These are phyloP conservation scores for Aspergillus wentii DNA, from an alignment of 495 filamentous ascomycete genomes.

Conservation along the genomic window DNA sequence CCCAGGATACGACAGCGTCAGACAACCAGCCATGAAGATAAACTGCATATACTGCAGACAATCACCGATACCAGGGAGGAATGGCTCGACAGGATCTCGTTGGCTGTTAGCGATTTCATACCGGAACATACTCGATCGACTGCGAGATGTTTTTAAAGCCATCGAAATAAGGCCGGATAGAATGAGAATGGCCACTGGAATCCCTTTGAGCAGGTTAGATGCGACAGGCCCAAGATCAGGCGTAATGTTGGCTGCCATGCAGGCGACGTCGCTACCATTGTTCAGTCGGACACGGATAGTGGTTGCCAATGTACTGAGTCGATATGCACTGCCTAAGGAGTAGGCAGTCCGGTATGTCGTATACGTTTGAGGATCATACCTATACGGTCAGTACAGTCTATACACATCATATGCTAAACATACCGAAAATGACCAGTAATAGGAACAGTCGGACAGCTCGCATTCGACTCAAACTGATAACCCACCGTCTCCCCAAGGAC, in stretches of 20 bases:
- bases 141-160: neutral
- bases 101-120: conserved; percentile 6
- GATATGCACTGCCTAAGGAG: conserved; percentile 3
- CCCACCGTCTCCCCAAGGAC: neutral
- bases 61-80: conserved; percentile 5
- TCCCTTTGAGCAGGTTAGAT: neutral
- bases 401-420: neutral
- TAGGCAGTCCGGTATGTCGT: conserved; percentile 8
- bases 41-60: conserved; percentile 15
- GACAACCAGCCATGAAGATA: conserved; percentile 12
- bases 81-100: conserved; percentile 8
- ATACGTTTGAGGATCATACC: conserved; percentile 4
- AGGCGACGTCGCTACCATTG: conserved; percentile 2
- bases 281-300: conserved; percentile 10
- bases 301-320: conserved; percentile 7
- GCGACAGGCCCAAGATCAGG: conserved; percentile 6
- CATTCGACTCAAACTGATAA: neutral
- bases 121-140: conserved; percentile 9
- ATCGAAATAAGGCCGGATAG: conserved; percentile 5
- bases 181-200: conserved; percentile 10
- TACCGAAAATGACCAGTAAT: neutral
- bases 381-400: neutral
- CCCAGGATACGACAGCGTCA: conserved; percentile 9
- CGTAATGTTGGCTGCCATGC: conserved; percentile 9
- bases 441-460: neutral